Evolutionary conservation across 139 green algal species (phyloP), one percentile per base, ranked within the genome.

Genomic region (Chlorella sp.): DNA sequence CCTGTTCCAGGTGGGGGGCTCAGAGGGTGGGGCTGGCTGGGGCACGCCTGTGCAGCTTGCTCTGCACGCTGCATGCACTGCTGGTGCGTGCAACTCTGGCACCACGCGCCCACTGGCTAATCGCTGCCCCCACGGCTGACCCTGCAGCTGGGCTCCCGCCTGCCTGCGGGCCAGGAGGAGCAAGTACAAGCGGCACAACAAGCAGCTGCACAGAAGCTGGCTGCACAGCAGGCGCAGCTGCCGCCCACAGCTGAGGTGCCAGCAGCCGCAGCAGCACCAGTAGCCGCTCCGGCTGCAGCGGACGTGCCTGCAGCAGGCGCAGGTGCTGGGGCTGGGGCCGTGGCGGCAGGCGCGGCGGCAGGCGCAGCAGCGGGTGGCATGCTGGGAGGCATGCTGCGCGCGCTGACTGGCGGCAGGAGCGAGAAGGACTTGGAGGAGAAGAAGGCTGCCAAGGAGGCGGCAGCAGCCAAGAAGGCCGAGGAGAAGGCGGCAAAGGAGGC

Each of bases 341-440:
- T 69, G 63, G 64, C 38, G 69, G 9, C 36, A 23, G 75, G 7
- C 23, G 47, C 7, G n/a, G 56, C 36, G 18, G 75, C 75, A 23
- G 57, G 44, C 41, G 28, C 51, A 23, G 74, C 74, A 5, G 30
- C 74, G 17, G 56, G 28, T 17, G 74, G 74, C 56, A 60, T 60
- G 9, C 62, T 82, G 25, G 75, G 75, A 36, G 75, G 75, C 23
- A 18, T 82, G n/a, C 56, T 82, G 75, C 75, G 75, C 57, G 70
- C 70, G 57, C 75, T 82, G 34, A 82, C n/a, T n/a, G n/a, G 56
- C 12, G 75, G 68, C 75, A 23, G 69, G 5, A 12, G 44, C 72
- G 38, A 26, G 12, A 62, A 39, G 17, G 72, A 79, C 18, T 18
- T 41, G 72, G 72, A 63, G 13, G 44, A 51, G 44, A 51, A 51